Percentiles rank a stretch among this genome's conserved stretches.
Evolutionary conservation across 1,284 basidiomycete species (phyloP).

Genomic region (Phylloporus gajari): DNA sequence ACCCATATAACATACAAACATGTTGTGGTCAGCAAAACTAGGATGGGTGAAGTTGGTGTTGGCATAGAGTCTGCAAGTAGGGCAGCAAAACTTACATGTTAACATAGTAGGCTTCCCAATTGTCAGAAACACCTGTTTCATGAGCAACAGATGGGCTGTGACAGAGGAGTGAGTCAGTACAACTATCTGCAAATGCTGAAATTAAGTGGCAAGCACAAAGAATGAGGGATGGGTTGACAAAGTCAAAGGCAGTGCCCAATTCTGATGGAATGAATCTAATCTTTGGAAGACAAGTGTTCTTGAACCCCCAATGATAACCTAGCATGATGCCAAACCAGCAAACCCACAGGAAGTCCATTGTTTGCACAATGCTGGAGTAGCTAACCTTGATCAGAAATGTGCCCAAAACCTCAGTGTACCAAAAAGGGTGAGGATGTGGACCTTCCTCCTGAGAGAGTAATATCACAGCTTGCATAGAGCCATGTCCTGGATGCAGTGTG

Average conservation of each 20-base stretch:
- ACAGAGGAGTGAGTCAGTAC: too few relatives aligned
- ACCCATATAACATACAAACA: too few relatives aligned
- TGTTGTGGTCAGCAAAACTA: too few relatives aligned
- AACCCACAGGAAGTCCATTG: conserved; percentile 34
- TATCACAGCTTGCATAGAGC: too few relatives aligned
- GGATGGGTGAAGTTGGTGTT: too few relatives aligned
- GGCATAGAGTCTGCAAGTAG: too few relatives aligned
- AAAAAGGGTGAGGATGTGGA: conserved; percentile 24
- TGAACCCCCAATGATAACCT: conserved; percentile 15
- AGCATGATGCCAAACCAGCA: conserved; percentile 26
- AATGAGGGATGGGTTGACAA: conserved; percentile 21
- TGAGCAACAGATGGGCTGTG: neutral
- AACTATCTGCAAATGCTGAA: conserved; percentile 13
- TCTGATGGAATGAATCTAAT: conserved; percentile 18
- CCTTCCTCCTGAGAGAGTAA: too few relatives aligned
- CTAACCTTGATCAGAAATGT: neutral
- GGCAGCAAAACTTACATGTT: conserved; percentile 13
- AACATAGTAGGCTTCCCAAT: conserved; percentile 20
- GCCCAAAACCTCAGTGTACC: conserved; percentile 25
- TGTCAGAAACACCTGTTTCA: conserved; percentile 2
- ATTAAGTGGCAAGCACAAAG: conserved; percentile 23
- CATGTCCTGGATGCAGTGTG: neutral
- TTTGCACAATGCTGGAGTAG: neutral
- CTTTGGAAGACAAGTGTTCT: conserved; percentile 15
- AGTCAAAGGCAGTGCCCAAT: conserved; percentile 14